Conservation (phyloP, 2,329 filamentous ascomycete species). For the Rutstroemia sp. region DNA sequence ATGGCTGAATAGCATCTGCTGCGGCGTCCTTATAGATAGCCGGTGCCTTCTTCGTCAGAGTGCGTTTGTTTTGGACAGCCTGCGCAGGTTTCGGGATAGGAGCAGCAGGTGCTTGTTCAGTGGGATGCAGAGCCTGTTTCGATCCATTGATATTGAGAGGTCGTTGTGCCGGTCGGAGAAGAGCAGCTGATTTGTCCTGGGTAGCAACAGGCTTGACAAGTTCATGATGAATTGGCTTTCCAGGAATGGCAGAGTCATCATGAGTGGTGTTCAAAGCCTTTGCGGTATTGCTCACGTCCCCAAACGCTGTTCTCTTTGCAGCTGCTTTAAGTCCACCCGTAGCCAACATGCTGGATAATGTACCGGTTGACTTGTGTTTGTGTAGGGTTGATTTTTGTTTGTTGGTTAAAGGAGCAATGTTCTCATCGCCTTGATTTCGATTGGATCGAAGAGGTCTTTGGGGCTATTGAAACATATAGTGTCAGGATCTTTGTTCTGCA, state of each 20-base stretch:
- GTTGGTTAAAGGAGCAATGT: conserved; percentile 42
- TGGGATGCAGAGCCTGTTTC: conserved; percentile 13
- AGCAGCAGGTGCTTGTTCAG: conserved; percentile 5
- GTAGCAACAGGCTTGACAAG: conserved; percentile 23
- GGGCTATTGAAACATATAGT: conserved; percentile 45
- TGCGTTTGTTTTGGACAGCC: conserved; percentile 29
- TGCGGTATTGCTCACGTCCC: conserved; percentile 68
- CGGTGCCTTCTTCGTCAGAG: conserved; percentile 43
- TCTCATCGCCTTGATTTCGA: conserved; percentile 63
- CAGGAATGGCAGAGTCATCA: conserved; percentile 47
- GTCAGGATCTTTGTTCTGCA: conserved; percentile 15
- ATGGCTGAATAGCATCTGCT: conserved; percentile 23
- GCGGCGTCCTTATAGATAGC: conserved; percentile 46
- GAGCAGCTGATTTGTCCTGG: conserved; percentile 36
- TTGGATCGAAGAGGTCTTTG: conserved; percentile 55
- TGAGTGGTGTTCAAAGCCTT: conserved; percentile 35
- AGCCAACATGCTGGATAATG: conserved; percentile 45
- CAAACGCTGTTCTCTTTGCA: conserved; percentile 72
- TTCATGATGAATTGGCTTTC: conserved; percentile 33
- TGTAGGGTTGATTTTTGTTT: conserved; percentile 52
- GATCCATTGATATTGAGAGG: conserved; percentile 32
- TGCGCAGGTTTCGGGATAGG: conserved; percentile 26
- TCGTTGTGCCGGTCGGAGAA: conserved; percentile 55
- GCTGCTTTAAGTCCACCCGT: conserved; percentile 52
- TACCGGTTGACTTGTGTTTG: conserved; percentile 71